Percentiles rank a stretch among this genome's conserved stretches.
Evolutionary conservation across 148 eudicot genomes (phyloP).

Genomic region (Rhododendron henanense): DNA sequence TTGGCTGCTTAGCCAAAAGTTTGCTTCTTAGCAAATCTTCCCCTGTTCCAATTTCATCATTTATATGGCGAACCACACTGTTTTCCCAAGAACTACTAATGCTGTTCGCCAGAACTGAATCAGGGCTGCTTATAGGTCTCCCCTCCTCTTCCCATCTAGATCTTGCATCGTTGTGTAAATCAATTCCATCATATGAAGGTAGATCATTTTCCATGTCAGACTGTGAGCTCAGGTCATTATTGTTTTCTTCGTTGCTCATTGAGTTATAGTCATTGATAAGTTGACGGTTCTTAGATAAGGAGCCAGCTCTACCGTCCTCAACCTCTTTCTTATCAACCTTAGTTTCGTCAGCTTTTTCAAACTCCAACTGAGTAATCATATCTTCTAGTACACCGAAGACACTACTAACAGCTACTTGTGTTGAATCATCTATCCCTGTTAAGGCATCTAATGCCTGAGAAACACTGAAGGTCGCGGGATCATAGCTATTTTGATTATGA

Average conservation of each 20-base stretch:
- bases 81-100: conserved; percentile 9
- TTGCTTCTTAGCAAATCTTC: conserved; percentile 18
- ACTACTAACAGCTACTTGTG: conserved; percentile 88
- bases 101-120: conserved; percentile 10
- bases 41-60: conserved; percentile 6
- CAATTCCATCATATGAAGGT: conserved; percentile 20
- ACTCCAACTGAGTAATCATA: conserved; percentile 81
- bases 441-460: conserved; percentile 83
- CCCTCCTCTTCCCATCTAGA: conserved; percentile 22
- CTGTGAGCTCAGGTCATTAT: conserved; percentile 11
- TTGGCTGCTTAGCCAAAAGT: conserved; percentile 17
- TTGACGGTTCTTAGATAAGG: conserved; percentile 18
- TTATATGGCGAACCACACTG: conserved; percentile 13
- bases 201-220: conserved; percentile 17
- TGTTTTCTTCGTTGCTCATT: conserved; percentile 26
- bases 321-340: conserved; percentile 24
- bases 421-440: conserved; percentile 91
- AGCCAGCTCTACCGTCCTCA: conserved; percentile 19
- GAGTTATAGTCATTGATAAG: conserved; percentile 17
- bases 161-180: conserved; percentile 44
- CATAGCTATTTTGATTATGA: conserved; percentile 33
- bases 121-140: conserved; percentile 17
- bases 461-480: conserved; percentile 48
- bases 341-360: conserved; percentile 28
- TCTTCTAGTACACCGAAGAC: conserved; percentile 82